phyloP scores from a whole-genome alignment of 2,329 filamentous ascomycete species.

The Emmonsia crescens region DNA sequence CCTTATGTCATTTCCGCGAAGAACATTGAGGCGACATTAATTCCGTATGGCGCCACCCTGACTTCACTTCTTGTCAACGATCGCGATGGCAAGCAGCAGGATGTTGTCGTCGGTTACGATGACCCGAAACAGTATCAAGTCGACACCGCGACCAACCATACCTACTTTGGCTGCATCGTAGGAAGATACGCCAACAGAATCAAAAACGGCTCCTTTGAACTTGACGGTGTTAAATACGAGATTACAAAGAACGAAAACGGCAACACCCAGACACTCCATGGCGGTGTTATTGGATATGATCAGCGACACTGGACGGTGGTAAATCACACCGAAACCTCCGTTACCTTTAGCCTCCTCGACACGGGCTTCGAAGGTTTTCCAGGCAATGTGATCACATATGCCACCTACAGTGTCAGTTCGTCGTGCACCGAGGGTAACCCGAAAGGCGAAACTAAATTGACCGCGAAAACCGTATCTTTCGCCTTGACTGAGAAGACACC shows the following conservation, averaged over 20 bases:
- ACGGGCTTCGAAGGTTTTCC: slow-evolving; percentile 35
- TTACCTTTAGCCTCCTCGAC: slow-evolving; percentile 39
- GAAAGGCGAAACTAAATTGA: slow-evolving; percentile 29
- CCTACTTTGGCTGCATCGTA: slow-evolving; percentile 38
- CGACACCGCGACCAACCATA: slow-evolving; percentile 38
- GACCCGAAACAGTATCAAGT: slow-evolving; percentile 33
- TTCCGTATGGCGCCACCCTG: slow-evolving; percentile 39
- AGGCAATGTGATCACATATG: slow-evolving; percentile 37
- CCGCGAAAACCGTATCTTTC: slow-evolving; percentile 34
- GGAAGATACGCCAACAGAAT: slow-evolving; percentile 47
- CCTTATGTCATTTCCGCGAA: slow-evolving; percentile 36
- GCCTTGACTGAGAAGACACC: slow-evolving; percentile 37
- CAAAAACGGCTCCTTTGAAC: slow-evolving; percentile 45
- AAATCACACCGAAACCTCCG: slow-evolving; percentile 28
- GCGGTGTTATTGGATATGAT: slow-evolving; percentile 39
- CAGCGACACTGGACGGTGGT: slow-evolving; percentile 41
- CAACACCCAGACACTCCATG: slow-evolving; percentile 44
- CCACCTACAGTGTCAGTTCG: slow-evolving; percentile 35
- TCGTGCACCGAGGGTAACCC: slow-evolving; percentile 23
- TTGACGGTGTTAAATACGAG: slow-evolving; percentile 38
- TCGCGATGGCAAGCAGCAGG: slow-evolving; percentile 38
- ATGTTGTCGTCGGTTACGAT: slow-evolving; percentile 43
- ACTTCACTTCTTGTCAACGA: slow-evolving; percentile 41
- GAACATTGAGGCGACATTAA: slow-evolving; percentile 39
- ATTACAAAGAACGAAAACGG: slow-evolving; percentile 42